Conservation (phyloP, 2,329 filamentous ascomycete species). For the Whalleya microplaca region DNA sequence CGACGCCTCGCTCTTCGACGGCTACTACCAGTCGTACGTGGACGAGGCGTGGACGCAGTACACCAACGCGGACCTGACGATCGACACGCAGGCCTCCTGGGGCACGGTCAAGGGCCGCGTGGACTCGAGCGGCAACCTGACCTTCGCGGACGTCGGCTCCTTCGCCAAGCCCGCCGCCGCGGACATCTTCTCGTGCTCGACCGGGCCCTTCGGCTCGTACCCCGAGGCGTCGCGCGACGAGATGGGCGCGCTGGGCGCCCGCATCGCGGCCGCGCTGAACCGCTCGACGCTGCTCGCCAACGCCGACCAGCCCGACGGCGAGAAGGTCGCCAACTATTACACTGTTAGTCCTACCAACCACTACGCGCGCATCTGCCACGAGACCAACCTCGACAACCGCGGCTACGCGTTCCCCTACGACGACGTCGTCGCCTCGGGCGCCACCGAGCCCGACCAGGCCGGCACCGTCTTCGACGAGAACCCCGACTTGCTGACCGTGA, state of each 20-base stretch:
- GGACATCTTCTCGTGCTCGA: slow-evolving; percentile 39
- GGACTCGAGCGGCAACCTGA: slow-evolving; percentile 38
- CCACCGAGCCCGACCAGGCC: slow-evolving; percentile 56
- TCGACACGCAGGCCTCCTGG: slow-evolving; percentile 60
- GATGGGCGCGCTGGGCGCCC: slow-evolving; percentile 68
- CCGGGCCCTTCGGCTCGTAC: slow-evolving; percentile 58
- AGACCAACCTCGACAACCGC: slow-evolving; percentile 57
- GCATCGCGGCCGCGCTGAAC: slow-evolving; percentile 78
- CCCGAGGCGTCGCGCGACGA: slow-evolving; percentile 44
- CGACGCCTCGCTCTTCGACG: slow-evolving; percentile 48
- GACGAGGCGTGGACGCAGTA: slow-evolving; percentile 58
- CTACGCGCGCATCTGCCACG: slow-evolving; percentile 68
- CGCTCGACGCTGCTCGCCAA: slow-evolving; percentile 67
- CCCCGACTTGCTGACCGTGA: slow-evolving; percentile 59
- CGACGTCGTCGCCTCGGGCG: slow-evolving; percentile 62
- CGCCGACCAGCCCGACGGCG: slow-evolving; percentile 55
- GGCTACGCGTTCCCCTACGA: slow-evolving; percentile 77
- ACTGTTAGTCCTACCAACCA: slow-evolving; percentile 62
- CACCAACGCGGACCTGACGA: slow-evolving; percentile 44
- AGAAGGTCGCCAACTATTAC: slow-evolving; percentile 57
- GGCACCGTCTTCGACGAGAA: slow-evolving; percentile 63
- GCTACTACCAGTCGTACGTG: slow-evolving; percentile 56
- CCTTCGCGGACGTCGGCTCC: slow-evolving; percentile 43
- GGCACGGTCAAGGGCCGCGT: slow-evolving; percentile 52
- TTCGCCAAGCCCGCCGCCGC: slow-evolving; percentile 52